Conservation (phyloP, 140 eudicot species). For the Cichorium intybus region DNA sequence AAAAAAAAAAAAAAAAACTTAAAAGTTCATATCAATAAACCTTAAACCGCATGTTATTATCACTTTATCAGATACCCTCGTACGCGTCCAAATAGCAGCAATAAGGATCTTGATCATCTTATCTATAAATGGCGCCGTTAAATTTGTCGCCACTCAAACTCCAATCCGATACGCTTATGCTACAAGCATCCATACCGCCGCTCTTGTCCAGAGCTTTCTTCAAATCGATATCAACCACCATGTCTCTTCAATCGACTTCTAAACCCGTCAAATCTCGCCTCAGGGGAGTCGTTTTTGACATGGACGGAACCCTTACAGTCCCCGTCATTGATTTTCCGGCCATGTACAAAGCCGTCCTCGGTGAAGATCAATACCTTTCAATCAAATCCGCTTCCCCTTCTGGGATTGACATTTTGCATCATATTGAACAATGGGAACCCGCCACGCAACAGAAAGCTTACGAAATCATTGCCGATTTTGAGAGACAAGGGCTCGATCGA, state of each 20-base stretch:
- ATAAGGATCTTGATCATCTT: neutral
- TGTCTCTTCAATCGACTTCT: slow-evolving; percentile 20
- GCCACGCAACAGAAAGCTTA: slow-evolving; percentile 63
- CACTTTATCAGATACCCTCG: neutral
- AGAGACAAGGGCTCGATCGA: slow-evolving; percentile 60
- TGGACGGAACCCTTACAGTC: slow-evolving; percentile 98
- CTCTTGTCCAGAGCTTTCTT: slow-evolving; percentile 25
- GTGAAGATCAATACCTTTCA: slow-evolving; percentile 52
- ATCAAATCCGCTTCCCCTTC: slow-evolving; percentile 43
- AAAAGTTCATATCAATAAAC: neutral
- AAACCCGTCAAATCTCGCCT: slow-evolving; percentile 49
- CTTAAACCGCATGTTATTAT: neutral
- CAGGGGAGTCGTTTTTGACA: slow-evolving; percentile 88
- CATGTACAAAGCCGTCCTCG: slow-evolving; percentile 83
- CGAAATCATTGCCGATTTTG: slow-evolving; percentile 68
- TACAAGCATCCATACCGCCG: slow-evolving; percentile 13
- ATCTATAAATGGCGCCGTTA: slow-evolving; percentile 12
- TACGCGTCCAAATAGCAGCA: neutral
- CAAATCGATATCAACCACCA: slow-evolving; percentile 26
- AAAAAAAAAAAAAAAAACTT: too few relatives aligned
- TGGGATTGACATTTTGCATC: slow-evolving; percentile 83
- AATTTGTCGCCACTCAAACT: slow-evolving; percentile 1
- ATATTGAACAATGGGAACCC: slow-evolving; percentile 58
- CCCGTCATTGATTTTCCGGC: slow-evolving; percentile 93
- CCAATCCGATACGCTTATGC: slow-evolving; percentile 8